phyloP scores from a whole-genome alignment of 2,329 filamentous ascomycete species.

The Cryphonectria radicalis region DNA sequence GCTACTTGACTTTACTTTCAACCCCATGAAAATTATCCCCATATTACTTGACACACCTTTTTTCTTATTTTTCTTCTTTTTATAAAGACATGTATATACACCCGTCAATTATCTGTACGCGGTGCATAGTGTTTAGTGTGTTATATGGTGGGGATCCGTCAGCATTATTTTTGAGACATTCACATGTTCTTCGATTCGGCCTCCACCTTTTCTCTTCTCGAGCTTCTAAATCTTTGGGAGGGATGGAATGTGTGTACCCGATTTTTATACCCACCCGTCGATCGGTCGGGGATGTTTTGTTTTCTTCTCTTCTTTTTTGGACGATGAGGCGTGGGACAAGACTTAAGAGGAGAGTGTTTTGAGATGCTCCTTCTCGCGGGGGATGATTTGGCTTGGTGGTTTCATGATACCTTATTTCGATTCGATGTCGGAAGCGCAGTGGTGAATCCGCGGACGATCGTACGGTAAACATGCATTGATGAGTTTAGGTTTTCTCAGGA shows the following conservation, averaged over 20 bases:
- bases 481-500: slow-evolving; percentile 22
- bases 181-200: slow-evolving; percentile 4
- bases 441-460: slow-evolving; percentile 15
- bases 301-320: not conserved
- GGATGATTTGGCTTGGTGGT: slow-evolving; percentile 9
- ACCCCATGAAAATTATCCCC: slow-evolving; percentile 12
- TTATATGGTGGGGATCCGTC: slow-evolving; percentile 19
- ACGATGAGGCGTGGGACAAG: not conserved
- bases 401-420: slow-evolving; percentile 16
- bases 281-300: not conserved
- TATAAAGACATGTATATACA: slow-evolving; percentile 22
- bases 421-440: slow-evolving; percentile 1
- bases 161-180: not conserved
- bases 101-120: slow-evolving; percentile 12
- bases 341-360: not conserved
- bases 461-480: slow-evolving; percentile 5
- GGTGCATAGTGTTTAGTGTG: slow-evolving; percentile 30
- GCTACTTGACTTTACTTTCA: slow-evolving; percentile 22
- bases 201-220: not conserved
- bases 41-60: slow-evolving; percentile 19
- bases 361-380: not conserved
- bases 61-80: not conserved
- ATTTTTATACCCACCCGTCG: slow-evolving; percentile 2
- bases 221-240: slow-evolving; percentile 3
- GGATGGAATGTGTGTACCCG: not conserved